Base-by-base conservation (phyloP, 2,329 filamentous ascomycete species). In the Coniochaeta sp. region DNA sequence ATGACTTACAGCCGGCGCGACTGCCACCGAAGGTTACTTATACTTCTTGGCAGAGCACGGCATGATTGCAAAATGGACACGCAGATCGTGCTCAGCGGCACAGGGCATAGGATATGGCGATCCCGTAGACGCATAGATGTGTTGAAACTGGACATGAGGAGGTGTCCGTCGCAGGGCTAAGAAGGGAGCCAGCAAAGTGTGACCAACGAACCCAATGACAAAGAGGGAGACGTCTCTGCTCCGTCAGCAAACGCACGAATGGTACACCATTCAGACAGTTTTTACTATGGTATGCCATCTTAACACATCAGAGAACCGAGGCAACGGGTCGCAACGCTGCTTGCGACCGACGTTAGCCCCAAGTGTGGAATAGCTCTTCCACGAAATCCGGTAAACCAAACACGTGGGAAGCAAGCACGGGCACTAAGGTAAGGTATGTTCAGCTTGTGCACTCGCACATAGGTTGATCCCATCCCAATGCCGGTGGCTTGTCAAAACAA, bases 71-170 rank as follows among this genome's bases (percentile, higher is more conserved):
- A 24, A 30, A 55, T 36, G 54, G 30, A 28, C 22, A 28, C 30
- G 54, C 9, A 55, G 54, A 55, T 55, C 54, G 30, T 38, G 30
- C 32, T 38, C 30, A 22, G 54, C 54, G 22, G 54, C 54, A 36
- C 54, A 55, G 12, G 30, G 54, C 54, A 55, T 55, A 55, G 54
- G 54, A 55, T 36, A 38, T 19, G 54, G 54, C 54, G 54, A 55
- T 55, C 54, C 54, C 30, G 54, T 24, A 55, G 54, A 22, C 30
- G 54, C 54, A 55, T 55, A 38, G 54, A 24, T 22, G 8, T 22
- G 54, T 55, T 55, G 54, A 55, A 55, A 55, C 54, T 36, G 54
- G 54, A 38, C n/a, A 28, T 55, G 54, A 55, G 54, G 34, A 55
- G 30, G 30, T 24, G 54, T 38, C 54, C 32, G 54, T 55, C 32